phyloP scores from a whole-genome alignment of 495 filamentous ascomycete species.

The Xylaria telfairii region DNA sequence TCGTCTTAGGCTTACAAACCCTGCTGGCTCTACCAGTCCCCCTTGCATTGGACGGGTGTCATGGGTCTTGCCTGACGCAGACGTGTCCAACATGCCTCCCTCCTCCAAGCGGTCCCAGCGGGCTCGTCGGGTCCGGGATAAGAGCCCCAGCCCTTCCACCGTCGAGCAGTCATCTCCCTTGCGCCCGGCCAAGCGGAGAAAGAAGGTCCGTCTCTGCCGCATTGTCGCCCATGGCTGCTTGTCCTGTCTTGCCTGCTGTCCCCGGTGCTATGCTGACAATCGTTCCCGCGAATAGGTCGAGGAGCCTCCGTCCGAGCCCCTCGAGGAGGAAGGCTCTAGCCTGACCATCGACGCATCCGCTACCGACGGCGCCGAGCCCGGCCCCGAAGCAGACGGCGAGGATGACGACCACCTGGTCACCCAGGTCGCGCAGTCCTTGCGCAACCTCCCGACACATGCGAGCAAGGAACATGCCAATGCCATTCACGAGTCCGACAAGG shows the following conservation, averaged over 20 bases:
- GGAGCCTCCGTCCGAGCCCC: slow-evolving; percentile 38
- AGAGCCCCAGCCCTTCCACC: slow-evolving; percentile 39
- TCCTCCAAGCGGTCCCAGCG: slow-evolving; percentile 52
- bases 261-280: slow-evolving; percentile 26
- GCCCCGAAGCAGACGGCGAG: slow-evolving; percentile 31
- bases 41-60: slow-evolving; percentile 7
- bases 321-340: slow-evolving; percentile 51
- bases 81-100: slow-evolving; percentile 42
- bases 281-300: slow-evolving; percentile 35
- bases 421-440: slow-evolving; percentile 73
- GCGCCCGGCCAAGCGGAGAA: slow-evolving; percentile 75
- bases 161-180: slow-evolving; percentile 68
- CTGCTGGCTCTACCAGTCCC: neutral
- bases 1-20: neutral
- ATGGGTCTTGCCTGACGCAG: slow-evolving; percentile 23
- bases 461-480: slow-evolving; percentile 74
- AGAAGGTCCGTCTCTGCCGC: slow-evolving; percentile 61
- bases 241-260: slow-evolving; percentile 32
- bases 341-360: slow-evolving; percentile 55
- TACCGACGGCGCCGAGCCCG: slow-evolving; percentile 42
- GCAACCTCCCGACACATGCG: slow-evolving; percentile 63
- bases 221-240: neutral
- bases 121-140: slow-evolving; percentile 46
- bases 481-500: slow-evolving; percentile 73
- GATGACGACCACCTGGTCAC: slow-evolving; percentile 72